A percentile compares a stretch with the other conserved stretches of the same genome.
These are phyloP conservation scores for Rhamnella rubrinervis DNA, from an alignment of 331 rosid genomes.

Conservation along the genomic window DNA sequence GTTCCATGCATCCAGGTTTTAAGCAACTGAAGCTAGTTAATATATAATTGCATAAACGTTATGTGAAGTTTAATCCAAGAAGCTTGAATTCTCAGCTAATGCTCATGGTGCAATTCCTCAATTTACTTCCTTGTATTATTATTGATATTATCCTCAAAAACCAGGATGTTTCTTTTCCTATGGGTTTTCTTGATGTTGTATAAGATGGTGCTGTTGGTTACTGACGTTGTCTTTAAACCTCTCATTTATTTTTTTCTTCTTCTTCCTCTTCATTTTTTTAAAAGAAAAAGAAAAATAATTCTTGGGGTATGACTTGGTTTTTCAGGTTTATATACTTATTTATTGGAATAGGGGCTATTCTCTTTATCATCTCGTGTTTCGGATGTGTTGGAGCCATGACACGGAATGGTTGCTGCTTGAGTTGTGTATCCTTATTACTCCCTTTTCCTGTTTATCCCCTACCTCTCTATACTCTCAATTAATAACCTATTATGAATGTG, in stretches of 20 bases:
- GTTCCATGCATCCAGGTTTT: too few relatives aligned
- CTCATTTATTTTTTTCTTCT: slow-evolving; percentile 8
- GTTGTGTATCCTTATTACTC: slow-evolving; percentile 76
- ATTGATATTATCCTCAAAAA: too few relatives aligned
- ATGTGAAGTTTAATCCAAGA: too few relatives aligned
- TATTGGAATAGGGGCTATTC: slow-evolving; percentile 78
- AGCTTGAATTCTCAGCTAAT: too few relatives aligned
- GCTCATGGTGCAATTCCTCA: too few relatives aligned
- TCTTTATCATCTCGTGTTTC: slow-evolving; percentile 74
- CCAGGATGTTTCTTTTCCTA: too few relatives aligned
- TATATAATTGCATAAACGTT: too few relatives aligned
- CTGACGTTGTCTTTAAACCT: not conserved
- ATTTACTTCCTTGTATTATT: too few relatives aligned
- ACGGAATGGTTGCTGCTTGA: slow-evolving; percentile 83
- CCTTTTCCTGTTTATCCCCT: not conserved
- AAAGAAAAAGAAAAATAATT: not conserved
- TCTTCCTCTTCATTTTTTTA: slow-evolving; percentile 7
- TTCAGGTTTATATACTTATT: slow-evolving; percentile 92
- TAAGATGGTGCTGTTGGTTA: too few relatives aligned
- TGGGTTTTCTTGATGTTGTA: too few relatives aligned
- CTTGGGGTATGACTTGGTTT: slow-evolving; percentile 14
- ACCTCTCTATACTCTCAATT: not conserved
- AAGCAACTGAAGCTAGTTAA: too few relatives aligned
- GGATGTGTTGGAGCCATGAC: slow-evolving; percentile 80
- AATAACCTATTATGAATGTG: not conserved